Evolutionary conservation across 140 eudicot genomes (phyloP).

Genomic region (Flaveria floridana): DNA sequence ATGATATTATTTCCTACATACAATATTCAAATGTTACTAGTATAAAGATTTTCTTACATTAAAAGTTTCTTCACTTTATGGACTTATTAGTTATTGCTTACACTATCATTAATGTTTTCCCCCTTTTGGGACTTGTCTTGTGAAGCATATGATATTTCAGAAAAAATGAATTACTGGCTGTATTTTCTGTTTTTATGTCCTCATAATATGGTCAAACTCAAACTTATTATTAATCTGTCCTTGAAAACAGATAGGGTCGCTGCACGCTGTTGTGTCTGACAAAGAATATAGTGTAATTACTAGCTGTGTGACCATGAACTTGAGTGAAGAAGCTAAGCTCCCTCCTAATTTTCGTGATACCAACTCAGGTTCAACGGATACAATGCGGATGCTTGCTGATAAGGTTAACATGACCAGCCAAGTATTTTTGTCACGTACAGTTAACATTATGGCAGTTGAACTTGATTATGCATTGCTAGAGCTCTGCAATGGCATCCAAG

Average conservation of each 20-base stretch:
- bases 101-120: constrained; percentile 1
- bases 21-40: background rate
- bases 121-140: constrained; percentile 11
- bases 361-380: constrained; percentile 57
- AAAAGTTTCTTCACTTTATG: background rate
- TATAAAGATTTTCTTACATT: background rate
- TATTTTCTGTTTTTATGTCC: constrained; percentile 12
- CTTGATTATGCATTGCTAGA: constrained; percentile 80
- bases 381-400: constrained; percentile 71
- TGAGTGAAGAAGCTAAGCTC: constrained; percentile 71
- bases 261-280: constrained; percentile 81
- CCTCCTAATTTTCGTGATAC: constrained; percentile 87
- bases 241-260: constrained; percentile 65
- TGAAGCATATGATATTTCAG: background rate
- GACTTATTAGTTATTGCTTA: background rate
- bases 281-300: constrained; percentile 77
- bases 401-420: constrained; percentile 90
- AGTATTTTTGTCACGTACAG: constrained; percentile 77
- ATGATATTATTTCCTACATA: background rate
- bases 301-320: constrained; percentile 61
- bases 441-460: constrained; percentile 64
- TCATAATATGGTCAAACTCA: constrained; percentile 20
- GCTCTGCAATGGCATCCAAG: constrained; percentile 71
- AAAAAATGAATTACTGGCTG: constrained; percentile 3
- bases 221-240: constrained; percentile 8